Conservation (phyloP, 176 grass and related monocot species). For the Carex littledalei region DNA sequence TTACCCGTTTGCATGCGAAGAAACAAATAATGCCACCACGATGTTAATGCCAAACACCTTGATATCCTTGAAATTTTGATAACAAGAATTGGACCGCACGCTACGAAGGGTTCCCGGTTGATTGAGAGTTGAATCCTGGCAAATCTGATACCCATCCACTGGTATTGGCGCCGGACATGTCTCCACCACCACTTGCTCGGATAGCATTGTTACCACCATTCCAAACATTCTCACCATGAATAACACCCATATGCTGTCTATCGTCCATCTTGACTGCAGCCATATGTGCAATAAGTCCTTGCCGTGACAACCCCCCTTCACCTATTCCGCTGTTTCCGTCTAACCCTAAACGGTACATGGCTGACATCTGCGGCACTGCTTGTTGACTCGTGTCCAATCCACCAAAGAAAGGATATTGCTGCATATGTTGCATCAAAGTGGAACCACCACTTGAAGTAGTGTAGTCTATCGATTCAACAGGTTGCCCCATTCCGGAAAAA, state of each 20-base stretch:
- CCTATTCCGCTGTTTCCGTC: constrained; percentile 29
- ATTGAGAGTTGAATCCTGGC: constrained; percentile 52
- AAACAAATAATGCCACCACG: constrained; percentile 4
- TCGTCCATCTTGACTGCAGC: constrained; percentile 45
- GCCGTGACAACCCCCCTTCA: constrained; percentile 24
- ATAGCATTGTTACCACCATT: not conserved
- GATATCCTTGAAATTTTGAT: not conserved
- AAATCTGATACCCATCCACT: constrained; percentile 58
- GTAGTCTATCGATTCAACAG: constrained; percentile 42
- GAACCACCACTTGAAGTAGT: constrained; percentile 36
- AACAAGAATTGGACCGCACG: not conserved
- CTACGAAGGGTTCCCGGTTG: constrained; percentile 26
- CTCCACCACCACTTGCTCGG: constrained; percentile 8
- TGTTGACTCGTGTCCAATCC: constrained; percentile 38
- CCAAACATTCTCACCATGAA: constrained; percentile 46
- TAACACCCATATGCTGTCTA: constrained; percentile 46
- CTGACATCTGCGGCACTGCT: not conserved
- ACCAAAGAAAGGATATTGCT: constrained; percentile 63
- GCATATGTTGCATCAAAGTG: constrained; percentile 41
- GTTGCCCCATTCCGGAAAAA: constrained; percentile 56
- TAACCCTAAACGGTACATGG: constrained; percentile 47
- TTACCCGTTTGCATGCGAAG: constrained; percentile 21
- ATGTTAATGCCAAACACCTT: constrained; percentile 3
- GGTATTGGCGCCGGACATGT: not conserved
- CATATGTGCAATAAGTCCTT: constrained; percentile 39